Percentiles rank a stretch among this genome's conserved stretches.
Evolutionary conservation across 2,329 filamentous ascomycete genomes (phyloP).

Genomic region (Magnaporthiopsis incrustans): DNA sequence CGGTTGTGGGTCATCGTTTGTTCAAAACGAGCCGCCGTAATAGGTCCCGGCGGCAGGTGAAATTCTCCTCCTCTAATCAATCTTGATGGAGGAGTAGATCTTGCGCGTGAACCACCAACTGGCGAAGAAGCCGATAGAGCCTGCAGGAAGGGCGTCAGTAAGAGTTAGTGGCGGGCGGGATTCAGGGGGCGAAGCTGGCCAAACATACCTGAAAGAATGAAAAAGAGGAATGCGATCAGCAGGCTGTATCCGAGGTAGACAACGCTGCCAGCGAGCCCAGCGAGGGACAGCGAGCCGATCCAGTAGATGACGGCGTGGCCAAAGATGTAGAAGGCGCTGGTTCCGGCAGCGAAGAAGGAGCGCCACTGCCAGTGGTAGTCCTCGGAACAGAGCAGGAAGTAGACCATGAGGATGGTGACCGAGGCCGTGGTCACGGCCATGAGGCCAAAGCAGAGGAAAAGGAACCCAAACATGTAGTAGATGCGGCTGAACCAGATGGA

Average conservation of each 20-base stretch:
- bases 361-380: conserved; percentile 99
- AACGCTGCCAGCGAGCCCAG: conserved; percentile 76
- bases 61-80: conserved; percentile 57
- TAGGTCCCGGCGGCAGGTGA: background rate
- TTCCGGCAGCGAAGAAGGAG: conserved; percentile 83
- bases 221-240: conserved; percentile 83
- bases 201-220: conserved; percentile 80
- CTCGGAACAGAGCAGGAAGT: conserved; percentile 91
- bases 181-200: too few species aligned
- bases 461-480: conserved; percentile 99
- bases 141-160: conserved; percentile 36
- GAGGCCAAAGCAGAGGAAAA: conserved; percentile 93
- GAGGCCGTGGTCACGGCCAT: conserved; percentile 95
- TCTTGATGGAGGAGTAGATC: conserved; percentile 97
- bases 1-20: background rate
- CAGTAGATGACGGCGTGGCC: conserved; percentile 86
- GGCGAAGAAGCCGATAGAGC: conserved; percentile 90
- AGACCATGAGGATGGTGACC: conserved; percentile 88
- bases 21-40: background rate
- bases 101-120: conserved; percentile 91
- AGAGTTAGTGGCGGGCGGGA: conserved; percentile 5
- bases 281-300: conserved; percentile 77
- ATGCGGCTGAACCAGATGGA: conserved; percentile 98
- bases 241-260: conserved; percentile 91
- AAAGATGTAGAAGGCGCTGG: conserved; percentile 87